A percentile compares a stretch with the other conserved stretches of the same genome.
These are phyloP conservation scores for Botryotinia globosa DNA, from an alignment of 2,329 filamentous ascomycete species.

Conservation along the genomic window DNA sequence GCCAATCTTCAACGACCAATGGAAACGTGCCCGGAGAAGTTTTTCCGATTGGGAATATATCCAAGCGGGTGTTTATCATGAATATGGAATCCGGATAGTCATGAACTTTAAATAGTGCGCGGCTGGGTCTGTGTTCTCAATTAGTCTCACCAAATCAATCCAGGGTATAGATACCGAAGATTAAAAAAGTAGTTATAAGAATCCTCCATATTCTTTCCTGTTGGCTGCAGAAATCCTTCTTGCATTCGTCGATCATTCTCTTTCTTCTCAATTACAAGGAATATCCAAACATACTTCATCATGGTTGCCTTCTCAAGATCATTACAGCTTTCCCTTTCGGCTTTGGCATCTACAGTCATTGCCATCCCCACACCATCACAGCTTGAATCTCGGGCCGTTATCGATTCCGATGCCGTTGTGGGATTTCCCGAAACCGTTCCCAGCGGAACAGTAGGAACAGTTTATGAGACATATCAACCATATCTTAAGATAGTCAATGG, in stretches of 20 bases:
- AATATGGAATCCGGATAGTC: neutral
- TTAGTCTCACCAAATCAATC: neutral
- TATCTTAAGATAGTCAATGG: slow-evolving; percentile 54
- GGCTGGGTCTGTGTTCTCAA: neutral
- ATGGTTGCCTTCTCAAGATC: slow-evolving; percentile 28
- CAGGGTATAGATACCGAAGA: neutral
- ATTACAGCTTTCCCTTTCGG: slow-evolving; percentile 23
- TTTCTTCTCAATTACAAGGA: neutral
- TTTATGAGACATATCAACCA: slow-evolving; percentile 57
- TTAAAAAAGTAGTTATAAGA: neutral
- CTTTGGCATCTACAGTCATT: slow-evolving; percentile 23
- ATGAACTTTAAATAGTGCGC: neutral
- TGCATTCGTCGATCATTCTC: neutral
- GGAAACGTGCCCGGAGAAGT: neutral
- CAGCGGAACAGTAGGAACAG: slow-evolving; percentile 43
- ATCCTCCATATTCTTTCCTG: neutral
- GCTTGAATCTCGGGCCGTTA: slow-evolving; percentile 41
- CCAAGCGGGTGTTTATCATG: neutral
- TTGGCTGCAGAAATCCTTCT: neutral
- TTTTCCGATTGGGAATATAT: neutral
- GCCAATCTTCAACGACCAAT: neutral
- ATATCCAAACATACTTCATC: slow-evolving; percentile 7
- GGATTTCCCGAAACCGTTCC: slow-evolving; percentile 55
- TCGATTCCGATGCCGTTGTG: slow-evolving; percentile 48
- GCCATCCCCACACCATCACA: slow-evolving; percentile 29